Evolutionary conservation across 495 filamentous ascomycete genomes (phyloP).

Genomic region (Parmelia sp.): DNA sequence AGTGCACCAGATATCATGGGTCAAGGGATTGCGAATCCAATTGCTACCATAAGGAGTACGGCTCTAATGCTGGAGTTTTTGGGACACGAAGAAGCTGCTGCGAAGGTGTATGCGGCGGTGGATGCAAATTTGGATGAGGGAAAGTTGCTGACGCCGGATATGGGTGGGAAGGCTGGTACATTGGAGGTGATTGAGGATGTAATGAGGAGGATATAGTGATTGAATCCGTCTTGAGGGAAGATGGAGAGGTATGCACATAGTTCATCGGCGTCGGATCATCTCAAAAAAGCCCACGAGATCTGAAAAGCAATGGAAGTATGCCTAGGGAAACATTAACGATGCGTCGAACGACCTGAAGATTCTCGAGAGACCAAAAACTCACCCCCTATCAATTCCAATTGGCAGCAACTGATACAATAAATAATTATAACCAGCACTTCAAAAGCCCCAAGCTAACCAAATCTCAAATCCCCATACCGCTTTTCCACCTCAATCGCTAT

Average conservation of each 20-base stretch:
- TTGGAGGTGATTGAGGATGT: slow-evolving; percentile 88
- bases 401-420: too few species aligned
- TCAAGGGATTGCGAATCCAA: slow-evolving; percentile 85
- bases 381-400: too few species aligned
- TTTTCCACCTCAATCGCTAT: neutral
- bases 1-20: slow-evolving; percentile 95
- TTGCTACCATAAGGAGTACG: slow-evolving; percentile 86
- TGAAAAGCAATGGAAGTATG: neutral
- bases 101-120: slow-evolving; percentile 81
- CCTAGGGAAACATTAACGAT: neutral
- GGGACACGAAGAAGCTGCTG: slow-evolving; percentile 76
- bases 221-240: neutral
- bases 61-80: slow-evolving; percentile 96
- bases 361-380: neutral
- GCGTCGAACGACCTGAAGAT: neutral
- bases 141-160: slow-evolving; percentile 75
- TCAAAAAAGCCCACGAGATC: neutral
- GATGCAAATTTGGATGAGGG: slow-evolving; percentile 86
- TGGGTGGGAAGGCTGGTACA: slow-evolving; percentile 84
- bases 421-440: too few species aligned
- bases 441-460: neutral
- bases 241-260: neutral
- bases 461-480: neutral
- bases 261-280: neutral
- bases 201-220: slow-evolving; percentile 9